Base-by-base conservation (phyloP, 1,139 yeast species). In the Geotrichum bryndzae region DNA sequence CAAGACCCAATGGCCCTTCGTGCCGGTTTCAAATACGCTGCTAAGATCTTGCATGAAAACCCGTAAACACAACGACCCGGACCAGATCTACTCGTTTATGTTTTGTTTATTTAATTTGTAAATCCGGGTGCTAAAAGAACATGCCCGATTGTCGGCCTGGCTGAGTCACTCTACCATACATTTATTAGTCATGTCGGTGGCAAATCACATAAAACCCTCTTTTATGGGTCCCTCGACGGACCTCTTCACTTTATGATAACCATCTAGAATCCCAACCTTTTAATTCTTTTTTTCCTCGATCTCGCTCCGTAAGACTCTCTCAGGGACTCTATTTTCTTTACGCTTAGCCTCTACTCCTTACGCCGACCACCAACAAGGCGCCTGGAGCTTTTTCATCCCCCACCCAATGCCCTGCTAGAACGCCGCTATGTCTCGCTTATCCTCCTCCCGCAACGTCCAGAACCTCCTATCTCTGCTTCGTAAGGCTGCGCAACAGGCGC, bases 401-500 rank as follows among this genome's bases (percentile, higher is more conserved):
- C 18, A 18, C 13, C n/a, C 41, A 35, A 35, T 35, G 41, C 41
- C 41, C n/a, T 35, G 13, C 3, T 35, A 35, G 41, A 11, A 35
- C n/a, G 4, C n/a, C 41, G 13, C 41, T 15, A 35, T 35, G 41
- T 35, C 41, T 15, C 41, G n/a, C 41, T 15, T 5, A 4, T 35
- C 5, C n/a, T 48, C 51, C 18, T 45, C 51, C 27, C 46, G 48
- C n/a, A 48, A 50, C 51, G 25, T 57, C 54, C 51, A 50, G 33
- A 53, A 52, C 31, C 56, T 63, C 13, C 54, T 52, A 35, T 51
- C 56, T n/a, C 31, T 63, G 31, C 55, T 63, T 22, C 60, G 64
- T 22, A 57, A 59, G 53, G 62, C 63, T 10, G 64, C 64, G 29
- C 53, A 54, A 27, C 58, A 56, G 29, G 61, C 61, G 10, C 54